Conservation (phyloP, 2,329 filamentous ascomycete species). For the Taxawa tesnikishii region DNA sequence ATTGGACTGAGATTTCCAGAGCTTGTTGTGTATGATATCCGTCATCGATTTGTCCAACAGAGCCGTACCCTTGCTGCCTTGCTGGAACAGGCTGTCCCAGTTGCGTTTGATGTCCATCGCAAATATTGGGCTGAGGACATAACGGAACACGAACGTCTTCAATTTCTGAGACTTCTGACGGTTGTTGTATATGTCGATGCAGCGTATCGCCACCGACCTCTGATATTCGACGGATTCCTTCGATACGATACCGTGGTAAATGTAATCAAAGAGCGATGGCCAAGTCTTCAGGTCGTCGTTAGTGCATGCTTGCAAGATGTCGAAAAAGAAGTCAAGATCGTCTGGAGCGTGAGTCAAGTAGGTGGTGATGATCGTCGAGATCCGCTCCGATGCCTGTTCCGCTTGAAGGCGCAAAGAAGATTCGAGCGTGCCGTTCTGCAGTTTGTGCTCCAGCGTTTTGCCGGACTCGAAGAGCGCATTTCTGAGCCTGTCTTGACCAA, state of each 20-base stretch:
- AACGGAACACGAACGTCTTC: constrained; percentile 84
- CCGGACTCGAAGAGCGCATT: constrained; percentile 50
- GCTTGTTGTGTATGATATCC: constrained; percentile 78
- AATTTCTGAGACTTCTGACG: constrained; percentile 73
- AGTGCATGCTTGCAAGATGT: constrained; percentile 72
- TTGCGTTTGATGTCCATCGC: constrained; percentile 90
- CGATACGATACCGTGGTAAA: constrained; percentile 74
- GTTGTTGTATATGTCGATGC: constrained; percentile 74
- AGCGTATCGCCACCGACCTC: constrained; percentile 68
- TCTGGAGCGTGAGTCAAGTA: constrained; percentile 54
- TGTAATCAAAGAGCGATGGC: constrained; percentile 64
- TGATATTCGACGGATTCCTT: constrained; percentile 79
- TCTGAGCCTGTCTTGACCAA: constrained; percentile 45
- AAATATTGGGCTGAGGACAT: constrained; percentile 90
- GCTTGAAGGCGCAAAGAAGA: constrained; percentile 67
- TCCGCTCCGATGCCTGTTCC: constrained; percentile 77
- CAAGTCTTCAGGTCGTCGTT: constrained; percentile 69
- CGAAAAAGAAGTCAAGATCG: constrained; percentile 65
- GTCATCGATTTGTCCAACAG: constrained; percentile 80
- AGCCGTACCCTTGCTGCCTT: constrained; percentile 47
- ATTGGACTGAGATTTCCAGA: constrained; percentile 78
- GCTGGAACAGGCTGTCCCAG: constrained; percentile 45
- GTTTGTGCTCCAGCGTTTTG: constrained; percentile 64
- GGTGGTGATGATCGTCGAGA: constrained; percentile 74
- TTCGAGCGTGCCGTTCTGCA: constrained; percentile 57